Conservation (phyloP, 495 filamentous ascomycete species). For the Rostrohypoxylon terebratum region DNA sequence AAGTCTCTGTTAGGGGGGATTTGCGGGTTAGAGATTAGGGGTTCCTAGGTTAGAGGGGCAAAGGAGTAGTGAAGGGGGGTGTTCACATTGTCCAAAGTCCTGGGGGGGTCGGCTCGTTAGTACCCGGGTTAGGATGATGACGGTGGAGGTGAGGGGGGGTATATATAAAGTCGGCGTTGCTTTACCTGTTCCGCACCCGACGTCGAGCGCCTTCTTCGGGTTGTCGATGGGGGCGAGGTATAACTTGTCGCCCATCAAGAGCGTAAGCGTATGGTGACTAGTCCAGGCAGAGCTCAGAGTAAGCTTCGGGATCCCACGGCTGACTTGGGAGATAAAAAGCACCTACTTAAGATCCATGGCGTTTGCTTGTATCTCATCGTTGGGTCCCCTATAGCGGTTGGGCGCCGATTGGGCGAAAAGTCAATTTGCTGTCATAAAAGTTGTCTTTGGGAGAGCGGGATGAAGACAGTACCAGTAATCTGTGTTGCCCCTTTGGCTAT, state of each 20-base stretch:
- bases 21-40: neutral
- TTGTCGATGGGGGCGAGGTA: conserved; percentile 69
- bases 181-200: conserved; percentile 70
- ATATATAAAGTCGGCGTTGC: neutral
- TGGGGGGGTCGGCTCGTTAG: conserved; percentile 1
- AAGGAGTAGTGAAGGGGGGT: neutral
- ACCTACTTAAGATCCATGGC: conserved; percentile 52
- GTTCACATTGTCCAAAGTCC: conserved; percentile 59
- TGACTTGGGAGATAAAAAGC: neutral
- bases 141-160: neutral
- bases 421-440: neutral
- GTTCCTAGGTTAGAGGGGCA: neutral
- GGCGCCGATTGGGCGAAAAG: conserved; percentile 2
- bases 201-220: conserved; percentile 70
- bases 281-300: neutral
- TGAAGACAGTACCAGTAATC: conserved; percentile 49
- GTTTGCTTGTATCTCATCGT: conserved; percentile 54
- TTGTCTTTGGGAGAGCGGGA: neutral
- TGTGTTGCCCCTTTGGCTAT: conserved; percentile 46
- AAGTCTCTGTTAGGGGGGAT: conserved; percentile 47
- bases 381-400: conserved; percentile 47
- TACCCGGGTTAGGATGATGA: neutral
- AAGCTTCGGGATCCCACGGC: neutral
- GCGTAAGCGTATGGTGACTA: conserved; percentile 51
- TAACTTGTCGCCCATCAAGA: conserved; percentile 65